These are phyloP conservation scores for Stachybotrys chartarum DNA, from an alignment of 2,329 filamentous ascomycete species.

Conservation along the genomic window DNA sequence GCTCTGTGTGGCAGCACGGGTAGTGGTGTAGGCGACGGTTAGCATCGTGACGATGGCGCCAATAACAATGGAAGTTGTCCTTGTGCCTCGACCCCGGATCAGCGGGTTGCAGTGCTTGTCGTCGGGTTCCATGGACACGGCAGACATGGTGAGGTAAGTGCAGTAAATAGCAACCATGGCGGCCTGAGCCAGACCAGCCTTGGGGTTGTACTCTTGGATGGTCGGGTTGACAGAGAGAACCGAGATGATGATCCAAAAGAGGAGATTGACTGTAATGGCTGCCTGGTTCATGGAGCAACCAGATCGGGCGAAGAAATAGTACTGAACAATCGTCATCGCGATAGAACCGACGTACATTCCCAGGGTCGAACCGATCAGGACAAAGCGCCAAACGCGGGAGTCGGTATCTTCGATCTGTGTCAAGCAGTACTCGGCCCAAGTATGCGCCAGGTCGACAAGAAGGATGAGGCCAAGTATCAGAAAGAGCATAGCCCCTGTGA, in stretches of 20 bases:
- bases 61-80: conserved; percentile 84
- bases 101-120: conserved; percentile 90
- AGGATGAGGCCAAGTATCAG: conserved; percentile 86
- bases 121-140: conserved; percentile 97
- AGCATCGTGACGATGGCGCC: conserved; percentile 95
- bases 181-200: conserved; percentile 91
- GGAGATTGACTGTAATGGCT: conserved; percentile 87
- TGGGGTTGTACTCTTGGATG: conserved; percentile 86
- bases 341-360: conserved; percentile 89
- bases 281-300: conserved; percentile 94
- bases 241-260: conserved; percentile 75
- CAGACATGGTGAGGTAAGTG: conserved; percentile 97
- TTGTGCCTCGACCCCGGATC: conserved; percentile 74
- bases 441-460: conserved; percentile 89
- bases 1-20: conserved; percentile 86
- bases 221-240: conserved; percentile 81
- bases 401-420: conserved; percentile 87
- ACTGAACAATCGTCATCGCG: conserved; percentile 94
- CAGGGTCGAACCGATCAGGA: conserved; percentile 87
- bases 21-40: conserved; percentile 96
- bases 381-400: conserved; percentile 73
- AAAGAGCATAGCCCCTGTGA: conserved; percentile 86
- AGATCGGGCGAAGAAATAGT: conserved; percentile 81
- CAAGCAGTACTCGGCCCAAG: conserved; percentile 94
- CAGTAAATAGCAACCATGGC: conserved; percentile 98